Conservation (phyloP, 2,329 filamentous ascomycete genomes). For the Colletotrichum cordylinicola region DNA sequence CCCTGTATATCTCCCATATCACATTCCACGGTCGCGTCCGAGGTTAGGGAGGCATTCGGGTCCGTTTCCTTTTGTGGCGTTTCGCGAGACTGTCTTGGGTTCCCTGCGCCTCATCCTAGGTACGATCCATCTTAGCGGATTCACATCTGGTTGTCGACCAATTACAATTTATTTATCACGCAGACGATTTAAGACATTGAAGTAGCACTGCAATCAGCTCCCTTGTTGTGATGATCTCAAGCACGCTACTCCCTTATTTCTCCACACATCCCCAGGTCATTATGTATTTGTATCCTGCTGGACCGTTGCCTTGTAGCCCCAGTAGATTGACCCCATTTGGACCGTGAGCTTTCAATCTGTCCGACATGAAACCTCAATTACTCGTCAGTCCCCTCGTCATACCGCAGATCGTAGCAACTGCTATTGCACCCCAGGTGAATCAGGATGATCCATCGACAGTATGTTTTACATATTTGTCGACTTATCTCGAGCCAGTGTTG, state of each 20-base stretch:
- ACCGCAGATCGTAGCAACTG: background rate
- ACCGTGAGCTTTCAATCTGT: background rate
- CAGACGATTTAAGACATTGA: background rate
- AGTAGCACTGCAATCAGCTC: background rate
- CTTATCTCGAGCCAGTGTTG: background rate
- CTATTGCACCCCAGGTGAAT: background rate
- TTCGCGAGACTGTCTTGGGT: background rate
- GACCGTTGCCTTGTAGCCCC: background rate
- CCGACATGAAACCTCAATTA: background rate
- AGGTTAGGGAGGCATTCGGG: background rate
- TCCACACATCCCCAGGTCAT: background rate
- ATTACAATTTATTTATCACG: background rate
- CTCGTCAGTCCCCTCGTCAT: background rate
- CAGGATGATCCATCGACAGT: background rate
- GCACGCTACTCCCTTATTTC: background rate
- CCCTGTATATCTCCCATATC: background rate
- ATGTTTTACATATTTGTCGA: background rate
- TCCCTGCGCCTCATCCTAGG: background rate
- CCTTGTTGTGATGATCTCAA: background rate
- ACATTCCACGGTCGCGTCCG: background rate
- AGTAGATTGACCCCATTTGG: fast-evolving
- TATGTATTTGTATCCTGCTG: background rate
- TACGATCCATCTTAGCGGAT: background rate
- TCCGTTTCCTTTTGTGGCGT: background rate
- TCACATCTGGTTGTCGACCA: background rate